A percentile compares a stretch with the other conserved stretches of the same genome.
phyloP scores from a whole-genome alignment of 257 asterid species.

The Nicotiana tomentosiformis region DNA sequence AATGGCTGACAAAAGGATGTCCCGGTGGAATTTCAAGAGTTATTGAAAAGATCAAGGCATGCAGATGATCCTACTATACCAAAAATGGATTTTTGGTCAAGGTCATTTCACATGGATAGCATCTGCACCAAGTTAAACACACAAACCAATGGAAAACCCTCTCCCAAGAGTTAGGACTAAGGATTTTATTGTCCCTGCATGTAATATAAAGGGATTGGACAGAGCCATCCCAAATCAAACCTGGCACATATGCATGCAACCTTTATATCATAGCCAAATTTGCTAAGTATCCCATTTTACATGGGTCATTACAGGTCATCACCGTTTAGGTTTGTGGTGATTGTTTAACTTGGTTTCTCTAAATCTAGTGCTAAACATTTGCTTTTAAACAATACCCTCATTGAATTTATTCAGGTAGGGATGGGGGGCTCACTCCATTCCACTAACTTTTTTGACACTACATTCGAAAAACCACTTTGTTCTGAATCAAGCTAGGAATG shows the following conservation, averaged over 20 bases:
- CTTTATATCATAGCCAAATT: neutral
- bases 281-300: neutral
- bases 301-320: neutral
- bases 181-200: neutral
- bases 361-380: neutral
- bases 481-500: neutral
- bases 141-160: neutral
- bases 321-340: neutral
- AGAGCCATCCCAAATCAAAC: neutral
- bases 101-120: neutral
- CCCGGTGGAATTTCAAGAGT: neutral
- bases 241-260: slow-evolving; percentile 1
- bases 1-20: neutral
- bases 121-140: neutral
- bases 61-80: neutral
- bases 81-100: neutral
- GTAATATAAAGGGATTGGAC: neutral
- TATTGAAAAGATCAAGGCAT: neutral
- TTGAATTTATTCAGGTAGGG: neutral
- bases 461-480: neutral
- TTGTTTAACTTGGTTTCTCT: neutral
- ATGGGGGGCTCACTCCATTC: neutral
- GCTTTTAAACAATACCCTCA: neutral
- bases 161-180: neutral
- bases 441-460: neutral